These are phyloP conservation scores for Vigna radiata DNA, from an alignment of 306 rosid species.

Conservation along the genomic window DNA sequence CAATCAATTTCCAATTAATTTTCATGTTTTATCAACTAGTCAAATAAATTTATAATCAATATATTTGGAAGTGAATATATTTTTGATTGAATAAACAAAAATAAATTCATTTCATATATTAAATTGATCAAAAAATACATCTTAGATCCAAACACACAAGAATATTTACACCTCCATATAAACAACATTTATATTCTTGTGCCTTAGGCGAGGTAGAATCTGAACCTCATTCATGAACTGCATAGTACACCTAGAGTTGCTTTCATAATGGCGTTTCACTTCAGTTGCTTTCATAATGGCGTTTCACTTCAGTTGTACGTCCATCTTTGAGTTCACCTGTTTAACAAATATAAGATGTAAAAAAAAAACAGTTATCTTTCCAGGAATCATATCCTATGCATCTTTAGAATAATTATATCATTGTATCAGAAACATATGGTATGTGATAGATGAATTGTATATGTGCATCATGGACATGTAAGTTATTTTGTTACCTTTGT, in stretches of 20 bases:
- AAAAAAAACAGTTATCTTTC: not conserved
- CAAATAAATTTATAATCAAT: too few relatives aligned
- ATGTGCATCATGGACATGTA: not conserved
- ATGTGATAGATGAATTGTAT: too few relatives aligned
- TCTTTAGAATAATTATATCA: too few relatives aligned
- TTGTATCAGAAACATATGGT: too few relatives aligned
- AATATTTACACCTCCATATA: conserved; percentile 36
- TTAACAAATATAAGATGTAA: conserved; percentile 34
- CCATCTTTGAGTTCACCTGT: conserved; percentile 84
- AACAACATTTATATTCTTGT: conserved; percentile 41
- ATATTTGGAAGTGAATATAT: too few relatives aligned
- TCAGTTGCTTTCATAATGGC: conserved; percentile 85
- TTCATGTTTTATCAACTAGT: too few relatives aligned
- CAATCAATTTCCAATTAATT: too few relatives aligned
- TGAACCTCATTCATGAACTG: conserved; percentile 90
- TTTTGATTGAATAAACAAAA: too few relatives aligned
- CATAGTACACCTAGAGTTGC: conserved; percentile 66
- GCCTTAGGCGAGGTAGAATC: conserved; percentile 68
- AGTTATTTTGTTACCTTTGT: conserved; percentile 64
- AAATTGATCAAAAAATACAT: not conserved
- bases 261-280: conserved; percentile 88
- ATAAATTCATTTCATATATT: too few relatives aligned
- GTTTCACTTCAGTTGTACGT: conserved; percentile 89
- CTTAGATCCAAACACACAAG: not conserved
- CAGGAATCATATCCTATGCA: too few relatives aligned